Evolutionary conservation across 495 filamentous ascomycete species (phyloP), one percentile per base, ranked within the genome.

Genomic region (Endocarpon pusillum): DNA sequence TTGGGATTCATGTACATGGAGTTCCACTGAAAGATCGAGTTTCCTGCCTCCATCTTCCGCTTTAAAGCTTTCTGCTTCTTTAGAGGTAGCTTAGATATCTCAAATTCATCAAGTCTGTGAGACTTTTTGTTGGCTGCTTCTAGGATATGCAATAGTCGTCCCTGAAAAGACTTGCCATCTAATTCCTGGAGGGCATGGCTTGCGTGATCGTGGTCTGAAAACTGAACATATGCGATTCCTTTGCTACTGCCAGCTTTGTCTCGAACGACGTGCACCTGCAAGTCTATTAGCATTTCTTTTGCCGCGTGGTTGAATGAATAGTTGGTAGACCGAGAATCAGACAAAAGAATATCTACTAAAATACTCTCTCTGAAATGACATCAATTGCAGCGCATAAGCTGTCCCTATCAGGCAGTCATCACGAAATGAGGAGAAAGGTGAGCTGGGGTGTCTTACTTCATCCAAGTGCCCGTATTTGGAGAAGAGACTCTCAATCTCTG

Each of bases 391-490:
- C 54, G 73, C 75, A 89, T 94, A 73, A 79, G 85, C 68, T 96
- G 87, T 94, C 89, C 89, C 89, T 96, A 96, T 94, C 87, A 73
- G 78, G 78, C 71, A 71, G 56, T 94, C 87, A 94, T 94, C 87
- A 86, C 65, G 49, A 58, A 64, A 67, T 52, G 47, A 43, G 39
- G 39, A 32, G n/a, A 44, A 31, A 15, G 21, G 4, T 33, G 36
- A 20, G 8, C 23, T 28, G 16, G 30, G 21, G 19, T 11, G 4
- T 57, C 79, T 67, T 69, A 96, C 89, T 78, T 96, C 91, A 65
- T 84, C 75, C 26, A 94, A 54, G 33, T 59, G 53, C 19, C 85
- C 86, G 47, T 73, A 84, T 7, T 56, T 53, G 33, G 59, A 55
- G 47, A 96, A 93, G 35, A 76, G 54, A 9, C 64, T 54, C 38